Conservation (phyloP, 768 basidiomycete genomes). For the Coprinopsis marcescibilis region DNA sequence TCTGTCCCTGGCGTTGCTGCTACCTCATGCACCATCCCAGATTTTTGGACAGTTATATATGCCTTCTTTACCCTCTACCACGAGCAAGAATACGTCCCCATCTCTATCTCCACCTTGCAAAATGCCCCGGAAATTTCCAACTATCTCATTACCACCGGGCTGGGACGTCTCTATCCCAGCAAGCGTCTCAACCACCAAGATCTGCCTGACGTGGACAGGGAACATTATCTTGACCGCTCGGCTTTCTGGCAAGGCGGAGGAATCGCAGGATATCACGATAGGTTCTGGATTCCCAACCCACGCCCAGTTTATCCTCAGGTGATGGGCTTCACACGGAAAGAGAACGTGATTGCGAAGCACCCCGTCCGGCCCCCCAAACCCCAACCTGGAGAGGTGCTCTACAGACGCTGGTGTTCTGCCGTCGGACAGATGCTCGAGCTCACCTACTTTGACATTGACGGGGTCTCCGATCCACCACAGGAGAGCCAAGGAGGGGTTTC, state of each 20-base stretch:
- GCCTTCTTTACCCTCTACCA: slow-evolving; percentile 34
- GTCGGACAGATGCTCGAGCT: slow-evolving; percentile 28
- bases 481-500: slow-evolving; percentile 14
- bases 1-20: slow-evolving; percentile 9
- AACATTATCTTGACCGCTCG: slow-evolving; percentile 19
- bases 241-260: slow-evolving; percentile 50
- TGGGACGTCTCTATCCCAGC: slow-evolving; percentile 20
- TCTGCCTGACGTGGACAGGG: slow-evolving; percentile 4
- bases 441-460: slow-evolving; percentile 27
- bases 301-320: slow-evolving; percentile 30
- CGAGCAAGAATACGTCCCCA: slow-evolving; percentile 35
- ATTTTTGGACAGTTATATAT: slow-evolving; percentile 38
- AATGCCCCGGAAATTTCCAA: slow-evolving; percentile 26
- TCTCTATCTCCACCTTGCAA: slow-evolving; percentile 25
- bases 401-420: slow-evolving; percentile 29
- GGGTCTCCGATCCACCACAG: slow-evolving; percentile 16
- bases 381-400: slow-evolving; percentile 32
- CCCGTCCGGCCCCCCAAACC: slow-evolving; percentile 49
- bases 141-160: slow-evolving; percentile 35
- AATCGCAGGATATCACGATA: slow-evolving; percentile 25
- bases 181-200: slow-evolving; percentile 1
- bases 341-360: slow-evolving; percentile 43
- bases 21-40: slow-evolving; percentile 19
- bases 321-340: slow-evolving; percentile 37
- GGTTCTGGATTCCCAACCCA: slow-evolving; percentile 22